phyloP scores from a whole-genome alignment of 2,329 filamentous ascomycete species.

The Aspergillus glaucus region DNA sequence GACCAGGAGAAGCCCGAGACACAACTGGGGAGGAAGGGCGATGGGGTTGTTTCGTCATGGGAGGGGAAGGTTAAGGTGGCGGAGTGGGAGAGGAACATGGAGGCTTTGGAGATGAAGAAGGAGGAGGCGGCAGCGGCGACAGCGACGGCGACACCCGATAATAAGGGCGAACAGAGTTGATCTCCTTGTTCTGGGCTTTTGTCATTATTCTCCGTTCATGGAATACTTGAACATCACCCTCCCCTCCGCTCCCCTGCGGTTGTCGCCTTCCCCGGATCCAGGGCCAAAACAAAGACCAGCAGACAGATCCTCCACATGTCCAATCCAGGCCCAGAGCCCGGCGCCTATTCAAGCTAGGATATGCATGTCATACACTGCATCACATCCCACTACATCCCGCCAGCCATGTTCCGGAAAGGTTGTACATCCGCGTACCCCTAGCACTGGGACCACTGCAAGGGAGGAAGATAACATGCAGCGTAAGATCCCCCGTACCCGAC shows the following conservation, averaged over 20 bases:
- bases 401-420: too few relatives aligned
- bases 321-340: too few relatives aligned
- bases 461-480: background rate
- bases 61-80: constrained; percentile 26
- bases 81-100: constrained; percentile 35
- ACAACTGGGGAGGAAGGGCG: constrained; percentile 22
- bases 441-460: background rate
- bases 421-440: background rate
- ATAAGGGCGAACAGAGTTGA: constrained; percentile 17
- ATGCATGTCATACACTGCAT: too few relatives aligned
- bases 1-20: constrained; percentile 18
- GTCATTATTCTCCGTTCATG: too few relatives aligned
- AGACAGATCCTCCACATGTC: too few relatives aligned
- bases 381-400: too few relatives aligned
- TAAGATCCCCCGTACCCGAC: background rate
- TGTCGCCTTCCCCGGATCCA: too few relatives aligned
- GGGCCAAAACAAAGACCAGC: too few relatives aligned
- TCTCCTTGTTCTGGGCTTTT: background rate
- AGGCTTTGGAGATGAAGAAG: constrained; percentile 29
- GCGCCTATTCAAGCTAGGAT: too few relatives aligned
- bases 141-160: constrained; percentile 3
- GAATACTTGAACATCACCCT: too few relatives aligned
- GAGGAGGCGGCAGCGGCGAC: constrained; percentile 2
- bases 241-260: too few relatives aligned
- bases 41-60: constrained; percentile 24